Conservation (phyloP, 1,139 yeast genomes). For the Magnusiomyces magnusii region DNA sequence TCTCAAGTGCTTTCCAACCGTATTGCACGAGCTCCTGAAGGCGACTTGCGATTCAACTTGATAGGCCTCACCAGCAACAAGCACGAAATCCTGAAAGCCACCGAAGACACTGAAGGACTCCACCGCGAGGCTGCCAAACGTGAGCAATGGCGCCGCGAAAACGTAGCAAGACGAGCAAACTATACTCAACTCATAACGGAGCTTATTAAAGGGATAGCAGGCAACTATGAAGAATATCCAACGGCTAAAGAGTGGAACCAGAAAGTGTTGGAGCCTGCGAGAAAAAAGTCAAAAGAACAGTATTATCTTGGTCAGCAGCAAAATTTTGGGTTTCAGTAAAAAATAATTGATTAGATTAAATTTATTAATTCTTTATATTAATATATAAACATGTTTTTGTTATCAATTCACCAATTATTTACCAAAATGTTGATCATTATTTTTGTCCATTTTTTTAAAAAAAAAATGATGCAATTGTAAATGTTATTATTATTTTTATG, state of each 20-base stretch:
- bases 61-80: constrained; percentile 50
- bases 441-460: too few species aligned
- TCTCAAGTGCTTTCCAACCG: constrained; percentile 43
- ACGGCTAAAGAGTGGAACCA: constrained; percentile 43
- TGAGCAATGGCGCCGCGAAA: constrained; percentile 37
- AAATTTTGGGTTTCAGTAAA: neutral
- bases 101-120: constrained; percentile 38
- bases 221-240: constrained; percentile 14
- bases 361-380: neutral
- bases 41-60: constrained; percentile 54
- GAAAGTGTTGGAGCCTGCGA: constrained; percentile 32
- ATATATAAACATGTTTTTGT: neutral
- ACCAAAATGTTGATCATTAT: too few species aligned
- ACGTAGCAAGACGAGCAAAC: constrained; percentile 47
- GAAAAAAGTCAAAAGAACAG: constrained; percentile 15
- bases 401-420: too few species aligned
- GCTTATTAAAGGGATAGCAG: constrained; percentile 37
- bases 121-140: constrained; percentile 35
- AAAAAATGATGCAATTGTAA: too few species aligned
- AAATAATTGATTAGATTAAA: too few species aligned
- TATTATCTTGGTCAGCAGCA: neutral
- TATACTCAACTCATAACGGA: constrained; percentile 47
- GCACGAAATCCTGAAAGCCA: constrained; percentile 35
- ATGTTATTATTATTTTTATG: too few species aligned
- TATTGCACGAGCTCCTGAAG: constrained; percentile 40